These are phyloP conservation scores for Neonectria coccinea DNA, from an alignment of 2,329 filamentous ascomycete species.

Conservation along the genomic window DNA sequence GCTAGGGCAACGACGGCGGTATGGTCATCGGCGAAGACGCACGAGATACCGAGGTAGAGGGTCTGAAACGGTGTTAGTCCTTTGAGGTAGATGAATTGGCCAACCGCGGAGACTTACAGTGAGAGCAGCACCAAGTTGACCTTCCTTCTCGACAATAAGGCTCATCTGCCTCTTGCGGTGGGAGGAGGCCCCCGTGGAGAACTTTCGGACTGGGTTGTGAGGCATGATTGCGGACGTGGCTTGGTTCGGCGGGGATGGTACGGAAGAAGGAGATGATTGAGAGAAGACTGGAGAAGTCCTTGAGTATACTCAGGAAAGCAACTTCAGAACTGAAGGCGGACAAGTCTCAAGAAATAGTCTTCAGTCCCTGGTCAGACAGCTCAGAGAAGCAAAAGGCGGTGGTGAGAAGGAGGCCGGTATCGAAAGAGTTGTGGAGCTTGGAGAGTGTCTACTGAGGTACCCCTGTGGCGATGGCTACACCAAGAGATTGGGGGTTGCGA, in stretches of 20 bases:
- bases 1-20: slow-evolving; percentile 73
- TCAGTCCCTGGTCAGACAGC: slow-evolving; percentile 36
- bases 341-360: slow-evolving; percentile 40
- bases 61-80: slow-evolving; percentile 52
- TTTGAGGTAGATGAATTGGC: slow-evolving; percentile 14
- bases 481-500: slow-evolving; percentile 32
- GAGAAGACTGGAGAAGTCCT: slow-evolving; percentile 19
- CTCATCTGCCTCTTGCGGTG: slow-evolving; percentile 62
- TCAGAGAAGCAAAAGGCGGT: slow-evolving; percentile 45
- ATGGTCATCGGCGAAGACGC: slow-evolving; percentile 61
- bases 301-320: slow-evolving; percentile 28
- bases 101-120: slow-evolving; percentile 52
- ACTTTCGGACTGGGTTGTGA: slow-evolving; percentile 51
- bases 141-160: slow-evolving; percentile 56
- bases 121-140: slow-evolving; percentile 58
- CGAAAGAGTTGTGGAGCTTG: slow-evolving; percentile 44
- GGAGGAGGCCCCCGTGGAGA: slow-evolving; percentile 58
- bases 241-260: slow-evolving; percentile 29
- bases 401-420: slow-evolving; percentile 40
- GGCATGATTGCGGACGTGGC: slow-evolving; percentile 41
- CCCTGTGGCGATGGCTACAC: slow-evolving; percentile 39
- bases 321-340: slow-evolving; percentile 26
- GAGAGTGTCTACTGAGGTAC: slow-evolving; percentile 29
- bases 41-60: slow-evolving; percentile 73
- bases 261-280: slow-evolving; percentile 16